Base-by-base conservation (phyloP, 1,139 yeast species). In the Hansenula lynferdii region DNA sequence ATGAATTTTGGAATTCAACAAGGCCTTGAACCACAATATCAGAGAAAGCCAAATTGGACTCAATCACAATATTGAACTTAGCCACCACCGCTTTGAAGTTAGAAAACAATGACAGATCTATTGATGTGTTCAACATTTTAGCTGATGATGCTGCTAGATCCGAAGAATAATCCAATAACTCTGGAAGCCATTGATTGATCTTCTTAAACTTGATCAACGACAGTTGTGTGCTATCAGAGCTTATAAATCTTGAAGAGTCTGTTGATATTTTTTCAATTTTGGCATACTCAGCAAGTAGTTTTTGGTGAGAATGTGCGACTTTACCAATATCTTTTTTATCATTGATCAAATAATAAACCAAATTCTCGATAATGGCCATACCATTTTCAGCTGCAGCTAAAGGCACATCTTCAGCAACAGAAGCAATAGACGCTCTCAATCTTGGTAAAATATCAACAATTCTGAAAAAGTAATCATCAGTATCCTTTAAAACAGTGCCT, bases 371-470 rank as follows among this genome's bases (percentile, higher is more conserved):
- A n/a, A 81, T 80, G 3, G 92, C 87, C 50, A 87, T 65, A 31
- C 89, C 95, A 49, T 80, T 82, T 44, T 78, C 84, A 28, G 86
- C 73, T 56, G 85, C 95, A 2, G 75, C 68, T 18, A 72, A 71
- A 2, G 96, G 94, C 17, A 87, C 79, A 53, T 89, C 97, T 11
- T 76, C 84, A 15, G 79, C 71, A 15, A 80, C 77, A 26, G 70
- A 67, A 1, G 78, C 61, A 15, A 80, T 79, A 3, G 86, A 67
- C 23, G 80, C 72, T 52, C 96, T 72, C 42, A 92, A 64, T 34
- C 92, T 70, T 8, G 97, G 97, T 30, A 90, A 62, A 35, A 89
- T 58, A 50, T 92, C 98, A 39, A 92, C 61, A 16, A 86, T 62
- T 43, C 85, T 71, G 65, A 75, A 85, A 59, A 78, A 89, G 50